phyloP scores from a whole-genome alignment of 305 asterid species.

The Solanum hybrid region DNA sequence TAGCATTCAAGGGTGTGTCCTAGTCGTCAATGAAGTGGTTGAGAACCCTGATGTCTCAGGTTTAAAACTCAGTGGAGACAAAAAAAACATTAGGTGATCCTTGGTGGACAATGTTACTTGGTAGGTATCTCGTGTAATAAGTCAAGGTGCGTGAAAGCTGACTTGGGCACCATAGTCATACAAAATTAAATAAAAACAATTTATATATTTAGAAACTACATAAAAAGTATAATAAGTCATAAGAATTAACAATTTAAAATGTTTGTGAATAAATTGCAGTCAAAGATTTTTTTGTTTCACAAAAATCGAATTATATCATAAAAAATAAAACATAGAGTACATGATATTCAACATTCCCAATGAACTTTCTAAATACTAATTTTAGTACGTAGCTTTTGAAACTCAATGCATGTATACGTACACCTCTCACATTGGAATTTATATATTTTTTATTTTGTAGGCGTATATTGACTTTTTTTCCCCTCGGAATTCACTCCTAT shows the following conservation, averaged over 20 bases:
- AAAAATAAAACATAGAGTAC: background rate
- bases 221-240: too few relatives aligned
- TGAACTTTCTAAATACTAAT: background rate
- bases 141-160: too few relatives aligned
- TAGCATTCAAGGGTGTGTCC: background rate
- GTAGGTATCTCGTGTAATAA: too few relatives aligned
- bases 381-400: background rate
- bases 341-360: background rate
- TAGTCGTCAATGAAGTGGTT: background rate
- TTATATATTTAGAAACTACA: background rate
- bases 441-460: background rate
- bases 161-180: background rate
- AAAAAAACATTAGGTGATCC: too few relatives aligned
- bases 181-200: too few relatives aligned
- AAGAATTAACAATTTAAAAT: too few relatives aligned
- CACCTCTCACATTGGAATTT: background rate
- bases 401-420: background rate
- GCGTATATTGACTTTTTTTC: background rate
- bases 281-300: too few relatives aligned
- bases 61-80: too few relatives aligned
- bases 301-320: too few relatives aligned
- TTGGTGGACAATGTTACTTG: too few relatives aligned
- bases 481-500: background rate
- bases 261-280: background rate
- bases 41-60: background rate